Base-by-base conservation (phyloP, 768 basidiomycete species). In the Ramaria sp. region DNA sequence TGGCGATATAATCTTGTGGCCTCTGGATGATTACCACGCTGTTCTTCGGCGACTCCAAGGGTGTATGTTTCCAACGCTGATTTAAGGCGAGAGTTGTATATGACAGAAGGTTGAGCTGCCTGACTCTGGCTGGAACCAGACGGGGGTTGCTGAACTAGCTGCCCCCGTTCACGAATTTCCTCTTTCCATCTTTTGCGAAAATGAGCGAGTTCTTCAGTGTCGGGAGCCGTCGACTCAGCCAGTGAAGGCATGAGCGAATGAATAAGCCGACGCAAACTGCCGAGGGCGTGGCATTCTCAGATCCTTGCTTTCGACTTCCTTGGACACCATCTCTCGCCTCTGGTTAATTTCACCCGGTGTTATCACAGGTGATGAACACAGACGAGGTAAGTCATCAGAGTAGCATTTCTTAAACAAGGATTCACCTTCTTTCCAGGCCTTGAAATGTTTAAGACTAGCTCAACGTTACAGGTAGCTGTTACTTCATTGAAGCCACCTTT, bases 111-210 rank as follows among this genome's bases (percentile, higher is more conserved):
- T 53, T 22, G 34, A 20, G 20, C 51, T n/a, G 20, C 7, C 12
- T 52, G 51, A n/a, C n/a, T n/a, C n/a, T n/a, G n/a, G n/a, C n/a
- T n/a, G n/a, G n/a, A n/a, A 19, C 51, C 41, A 54, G 39, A 22
- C 13, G 15, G 22, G 49, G 22, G 48, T 9, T 22, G 17, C 42
- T 34, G 46, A 17, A 20, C 19, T 50, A 11, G 24, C 34, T 34
- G 48, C 1, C n/a, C 45, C 33, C 54, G 24, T 30, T 33, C 45
- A 49, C 67, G 64, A 15, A 89, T 75, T 66, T 90, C 88, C 30
- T 72, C 75, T 63, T 78, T 78, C 89, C 89, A 91, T 72, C 77
- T 76, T 58, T 80, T 78, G 69, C 89, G 78, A 68, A 91, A 91
- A 45, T 70, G 69, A 9, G 72, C 77, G 60, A 91, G 81, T 63